Conservation (phyloP, 2,329 filamentous ascomycete genomes). For the Verticillium nubilum region DNA sequence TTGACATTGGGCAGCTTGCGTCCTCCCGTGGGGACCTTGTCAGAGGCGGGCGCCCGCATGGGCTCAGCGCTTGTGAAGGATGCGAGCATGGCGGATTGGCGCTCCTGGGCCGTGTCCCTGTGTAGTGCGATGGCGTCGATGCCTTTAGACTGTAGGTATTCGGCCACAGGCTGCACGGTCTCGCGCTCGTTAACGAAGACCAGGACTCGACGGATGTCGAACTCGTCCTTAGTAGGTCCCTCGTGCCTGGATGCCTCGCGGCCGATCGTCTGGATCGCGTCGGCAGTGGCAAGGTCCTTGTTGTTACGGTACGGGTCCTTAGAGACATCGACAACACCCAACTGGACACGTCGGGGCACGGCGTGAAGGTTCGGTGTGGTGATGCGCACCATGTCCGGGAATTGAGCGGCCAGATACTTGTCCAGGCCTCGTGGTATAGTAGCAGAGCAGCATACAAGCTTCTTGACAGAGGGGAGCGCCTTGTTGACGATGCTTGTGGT, state of each 20-base stretch:
- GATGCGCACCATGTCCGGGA: constrained; percentile 77
- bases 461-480: constrained; percentile 72
- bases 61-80: constrained; percentile 60
- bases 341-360: constrained; percentile 88
- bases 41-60: constrained; percentile 21
- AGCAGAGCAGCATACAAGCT: constrained; percentile 89
- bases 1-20: constrained; percentile 70
- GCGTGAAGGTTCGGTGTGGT: constrained; percentile 95
- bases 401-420: constrained; percentile 72
- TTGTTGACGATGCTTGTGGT: constrained; percentile 81
- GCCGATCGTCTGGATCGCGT: constrained; percentile 90
- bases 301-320: constrained; percentile 92
- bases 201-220: constrained; percentile 77
- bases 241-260: constrained; percentile 62
- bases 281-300: constrained; percentile 87
- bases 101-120: constrained; percentile 73
- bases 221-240: constrained; percentile 44
- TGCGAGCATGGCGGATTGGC: constrained; percentile 70
- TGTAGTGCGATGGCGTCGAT: constrained; percentile 84
- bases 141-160: constrained; percentile 76
- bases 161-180: constrained; percentile 73
- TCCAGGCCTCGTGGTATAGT: constrained; percentile 91
- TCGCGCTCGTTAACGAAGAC: constrained; percentile 97
- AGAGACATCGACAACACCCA: constrained; percentile 87
- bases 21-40: constrained; percentile 20